Percentiles rank a stretch among this genome's conserved stretches.
These are phyloP conservation scores for Geotrichum phurueaensis DNA, from an alignment of 1,139 yeast genomes.

Conservation along the genomic window DNA sequence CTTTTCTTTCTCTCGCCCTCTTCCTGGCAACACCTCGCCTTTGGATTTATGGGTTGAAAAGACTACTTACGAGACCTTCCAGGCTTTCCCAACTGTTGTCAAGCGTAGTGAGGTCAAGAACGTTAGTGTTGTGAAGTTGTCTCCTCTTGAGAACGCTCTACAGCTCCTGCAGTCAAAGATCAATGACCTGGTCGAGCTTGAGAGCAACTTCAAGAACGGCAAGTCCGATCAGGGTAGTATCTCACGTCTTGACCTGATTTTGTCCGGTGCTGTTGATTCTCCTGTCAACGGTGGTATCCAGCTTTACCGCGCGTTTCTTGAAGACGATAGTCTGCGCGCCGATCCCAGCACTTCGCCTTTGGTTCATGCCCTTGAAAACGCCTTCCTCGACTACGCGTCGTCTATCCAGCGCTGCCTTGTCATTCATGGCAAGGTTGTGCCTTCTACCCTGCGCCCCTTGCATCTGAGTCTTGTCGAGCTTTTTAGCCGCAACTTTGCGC, in stretches of 20 bases:
- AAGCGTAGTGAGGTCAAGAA: conserved; percentile 68
- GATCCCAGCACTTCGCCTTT: conserved; percentile 38
- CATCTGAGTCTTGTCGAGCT: conserved; percentile 63
- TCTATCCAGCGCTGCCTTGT: conserved; percentile 61
- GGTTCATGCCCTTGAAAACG: conserved; percentile 47
- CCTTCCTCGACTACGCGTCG: conserved; percentile 65
- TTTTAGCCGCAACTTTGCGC: conserved; percentile 61
- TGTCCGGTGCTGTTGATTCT: conserved; percentile 85
- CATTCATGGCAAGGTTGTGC: conserved; percentile 64
- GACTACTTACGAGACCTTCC: conserved; percentile 65
- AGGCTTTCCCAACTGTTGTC: conserved; percentile 84
- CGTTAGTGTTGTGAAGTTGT: conserved; percentile 51
- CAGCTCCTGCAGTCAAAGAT: conserved; percentile 61
- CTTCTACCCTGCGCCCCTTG: conserved; percentile 50
- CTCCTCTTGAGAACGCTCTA: conserved; percentile 84
- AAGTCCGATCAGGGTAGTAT: conserved; percentile 44
- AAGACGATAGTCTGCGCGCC: conserved; percentile 37
- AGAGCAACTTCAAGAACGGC: conserved; percentile 53
- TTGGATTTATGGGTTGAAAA: conserved; percentile 86
- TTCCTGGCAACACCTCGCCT: conserved; percentile 71
- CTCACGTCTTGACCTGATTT: conserved; percentile 61
- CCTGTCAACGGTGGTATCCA: conserved; percentile 93
- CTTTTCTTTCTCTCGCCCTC: conserved; percentile 62
- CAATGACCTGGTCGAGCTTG: conserved; percentile 65
- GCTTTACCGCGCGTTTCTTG: conserved; percentile 67